Base-by-base conservation (phyloP, 805 yeast genomes). In the Candida ulmi region DNA sequence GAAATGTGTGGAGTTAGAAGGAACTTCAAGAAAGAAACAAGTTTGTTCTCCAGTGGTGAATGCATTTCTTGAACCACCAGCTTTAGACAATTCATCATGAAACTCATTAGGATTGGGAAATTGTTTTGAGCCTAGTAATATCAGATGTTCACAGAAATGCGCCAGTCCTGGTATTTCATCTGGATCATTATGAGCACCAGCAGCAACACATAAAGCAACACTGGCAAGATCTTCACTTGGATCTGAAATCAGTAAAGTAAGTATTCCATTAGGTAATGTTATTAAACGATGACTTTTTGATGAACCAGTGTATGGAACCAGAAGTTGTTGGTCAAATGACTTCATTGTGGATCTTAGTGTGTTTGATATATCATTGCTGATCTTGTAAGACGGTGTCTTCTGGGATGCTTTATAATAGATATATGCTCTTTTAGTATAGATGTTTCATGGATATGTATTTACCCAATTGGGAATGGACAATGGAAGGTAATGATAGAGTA, bases 151-250 rank as follows among this genome's bases (percentile, higher is more conserved):
- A 51, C 95, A 83, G 42, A 87, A 72, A 63, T 91, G 99, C 0
- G 98, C 98, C 28, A 91, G 55, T 0, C 99, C 99, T 0, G 78
- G 78, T 2, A 83, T 49, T 5, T 69, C 71, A 6, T 63, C 66
- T 1, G 95, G 91, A 48, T 91, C 97, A 35, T 79, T 69, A 52
- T 79, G 80, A 2, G 95, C 80, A 8, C 99, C 99, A 0, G 86
- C 68, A 3, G 81, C 80, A 2, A 88, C 87, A 29, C 86, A 75
- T 7, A 91, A 51, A 1, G 95, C 78, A 16, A 85, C 81, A 0
- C 93, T 72, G 3, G 84, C 80, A 12, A 70, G 49, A 33, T 76
- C 79, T 13, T 78, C 74, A 0, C 78, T 62, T 1, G 90, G 81
- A 51, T 91, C 96, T 2, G 88, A 85, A 13, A 93, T 73, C 19